A percentile compares a stretch with the other conserved stretches of the same genome.
These are phyloP conservation scores for Naganishia vishniacii DNA, from an alignment of 768 basidiomycete genomes.

Conservation along the genomic window DNA sequence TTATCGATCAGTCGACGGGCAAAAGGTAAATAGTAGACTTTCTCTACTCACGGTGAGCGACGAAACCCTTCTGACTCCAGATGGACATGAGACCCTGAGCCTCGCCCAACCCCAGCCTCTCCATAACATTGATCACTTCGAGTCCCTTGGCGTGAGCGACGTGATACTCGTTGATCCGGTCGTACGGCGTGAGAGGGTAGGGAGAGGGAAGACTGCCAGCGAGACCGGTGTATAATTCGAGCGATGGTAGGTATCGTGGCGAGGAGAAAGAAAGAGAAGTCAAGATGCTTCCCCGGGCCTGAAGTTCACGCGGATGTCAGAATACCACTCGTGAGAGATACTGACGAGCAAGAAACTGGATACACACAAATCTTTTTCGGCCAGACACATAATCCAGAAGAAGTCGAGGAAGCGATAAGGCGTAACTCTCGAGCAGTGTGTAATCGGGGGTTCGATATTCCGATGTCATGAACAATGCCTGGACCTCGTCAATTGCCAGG, in stretches of 20 bases:
- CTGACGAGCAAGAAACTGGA: no score
- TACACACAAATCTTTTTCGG: slow-evolving; percentile 57
- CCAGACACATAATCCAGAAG: slow-evolving; percentile 76
- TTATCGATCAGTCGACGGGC: background rate
- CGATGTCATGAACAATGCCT: slow-evolving; percentile 65
- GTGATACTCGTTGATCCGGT: slow-evolving; percentile 55
- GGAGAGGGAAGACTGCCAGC: slow-evolving; percentile 49
- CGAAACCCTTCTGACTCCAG: slow-evolving; percentile 61
- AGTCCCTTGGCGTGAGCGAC: slow-evolving; percentile 58
- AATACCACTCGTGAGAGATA: no score
- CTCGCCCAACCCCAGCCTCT: slow-evolving; percentile 60
- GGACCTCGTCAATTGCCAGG: slow-evolving; percentile 81
- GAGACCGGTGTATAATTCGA: slow-evolving; percentile 65
- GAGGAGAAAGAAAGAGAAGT: slow-evolving; percentile 64
- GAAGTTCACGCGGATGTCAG: slow-evolving; percentile 29
- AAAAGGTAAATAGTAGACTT: background rate
- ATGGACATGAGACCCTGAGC: slow-evolving; percentile 66
- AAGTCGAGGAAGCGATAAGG: slow-evolving; percentile 70
- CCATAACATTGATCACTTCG: slow-evolving; percentile 56
- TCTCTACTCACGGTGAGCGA: slow-evolving; percentile 54
- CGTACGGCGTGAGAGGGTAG: slow-evolving; percentile 56
- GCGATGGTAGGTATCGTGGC: slow-evolving; percentile 57
- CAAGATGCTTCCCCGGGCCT: slow-evolving; percentile 61
- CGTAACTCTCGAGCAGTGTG: slow-evolving; percentile 63
- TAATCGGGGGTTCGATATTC: slow-evolving; percentile 71